Evolutionary conservation across 306 rosid species (phyloP), one percentile per base, ranked within the genome.

Genomic region (Castanea crenata): DNA sequence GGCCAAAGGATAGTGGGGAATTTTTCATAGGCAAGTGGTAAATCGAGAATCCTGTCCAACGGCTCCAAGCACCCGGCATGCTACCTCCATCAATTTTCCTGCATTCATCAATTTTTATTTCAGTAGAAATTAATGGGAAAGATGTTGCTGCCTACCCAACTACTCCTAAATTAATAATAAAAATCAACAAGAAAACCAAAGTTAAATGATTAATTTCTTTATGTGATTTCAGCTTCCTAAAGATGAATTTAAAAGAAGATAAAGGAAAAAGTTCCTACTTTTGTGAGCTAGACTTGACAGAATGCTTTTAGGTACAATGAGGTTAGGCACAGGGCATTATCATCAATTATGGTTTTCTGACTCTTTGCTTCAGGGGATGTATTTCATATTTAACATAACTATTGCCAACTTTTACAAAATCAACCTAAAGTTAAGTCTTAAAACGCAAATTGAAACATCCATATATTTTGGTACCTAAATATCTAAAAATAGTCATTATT

Each of bases 51-150:
- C 89, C 83, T 90, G 97, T 83, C 91, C 92, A 76, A 94, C 35
- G 71, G 88, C 83, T 71, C 94, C 92, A 46, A 94, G 89, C 94
- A 94, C 90, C 83, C 90, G 81, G 85, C 97, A 94, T 1, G 91
- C 75, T 62, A 92, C 90, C 88, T 92, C 98, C 78, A 94, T 76
- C 86, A 94, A 88, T 82, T 92, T 94, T 56, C 97, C 98, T 94
- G 92, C 74, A 78, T 80, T 79, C 54, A 59, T 27, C 56, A 63
- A 71, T 73, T 70, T 46, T 9, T 49, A 76, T 29, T 82, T 74
- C 57, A 55, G 62, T 6, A 82, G 16, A 75, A 41, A 55, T 21
- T 68, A 62, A 21, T n/a, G 25, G 35, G 80, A 25, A 6, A 32
- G 49, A 38, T 34, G 20, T 38, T 55, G 61, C 29, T 15, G 21